A percentile compares a stretch with the other conserved stretches of the same genome.
Evolutionary conservation across 1,284 basidiomycete genomes (phyloP).

Genomic region (Cryptococcus neoformans): DNA sequence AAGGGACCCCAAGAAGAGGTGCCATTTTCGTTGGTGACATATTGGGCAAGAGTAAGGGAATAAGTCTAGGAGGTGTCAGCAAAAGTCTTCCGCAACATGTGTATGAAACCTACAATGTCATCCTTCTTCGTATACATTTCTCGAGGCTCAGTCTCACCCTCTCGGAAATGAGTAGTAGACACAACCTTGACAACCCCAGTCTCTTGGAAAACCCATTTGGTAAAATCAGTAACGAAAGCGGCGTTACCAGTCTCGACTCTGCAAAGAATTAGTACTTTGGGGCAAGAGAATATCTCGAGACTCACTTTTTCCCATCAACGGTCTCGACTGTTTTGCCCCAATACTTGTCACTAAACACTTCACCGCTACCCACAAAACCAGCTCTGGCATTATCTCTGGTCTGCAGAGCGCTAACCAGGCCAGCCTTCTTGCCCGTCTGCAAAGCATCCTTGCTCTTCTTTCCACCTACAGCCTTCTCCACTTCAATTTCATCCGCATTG

Average conservation of each 20-base stretch:
- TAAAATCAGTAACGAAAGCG: conserved; percentile 68
- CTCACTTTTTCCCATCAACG: conserved; percentile 24
- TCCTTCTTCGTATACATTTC: conserved; percentile 82
- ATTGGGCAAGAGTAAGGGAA: conserved; percentile 55
- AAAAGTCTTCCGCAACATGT: no score
- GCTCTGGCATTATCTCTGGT: conserved; percentile 71
- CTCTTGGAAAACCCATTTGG: conserved; percentile 90
- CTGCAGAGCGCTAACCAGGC: conserved; percentile 86
- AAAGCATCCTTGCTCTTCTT: conserved; percentile 62
- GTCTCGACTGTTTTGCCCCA: conserved; percentile 39
- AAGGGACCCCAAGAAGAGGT: conserved; percentile 64
- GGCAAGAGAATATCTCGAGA: not conserved
- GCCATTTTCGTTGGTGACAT: conserved; percentile 30
- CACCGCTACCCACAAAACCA: conserved; percentile 76
- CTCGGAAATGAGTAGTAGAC: conserved; percentile 66
- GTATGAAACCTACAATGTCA: conserved; percentile 60
- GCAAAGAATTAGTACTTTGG: not conserved
- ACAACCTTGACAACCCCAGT: conserved; percentile 75
- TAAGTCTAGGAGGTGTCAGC: conserved; percentile 59
- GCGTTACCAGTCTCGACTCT: conserved; percentile 66
- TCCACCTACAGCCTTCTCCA: conserved; percentile 60
- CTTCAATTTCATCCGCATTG: conserved; percentile 55
- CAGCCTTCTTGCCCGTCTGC: conserved; percentile 68
- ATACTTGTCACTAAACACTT: conserved; percentile 62
- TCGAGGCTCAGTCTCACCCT: conserved; percentile 59